Evolutionary conservation across 1,139 yeast genomes (phyloP), one percentile per base, ranked within the genome.

Genomic region (Scheffersomyces lignicola): DNA sequence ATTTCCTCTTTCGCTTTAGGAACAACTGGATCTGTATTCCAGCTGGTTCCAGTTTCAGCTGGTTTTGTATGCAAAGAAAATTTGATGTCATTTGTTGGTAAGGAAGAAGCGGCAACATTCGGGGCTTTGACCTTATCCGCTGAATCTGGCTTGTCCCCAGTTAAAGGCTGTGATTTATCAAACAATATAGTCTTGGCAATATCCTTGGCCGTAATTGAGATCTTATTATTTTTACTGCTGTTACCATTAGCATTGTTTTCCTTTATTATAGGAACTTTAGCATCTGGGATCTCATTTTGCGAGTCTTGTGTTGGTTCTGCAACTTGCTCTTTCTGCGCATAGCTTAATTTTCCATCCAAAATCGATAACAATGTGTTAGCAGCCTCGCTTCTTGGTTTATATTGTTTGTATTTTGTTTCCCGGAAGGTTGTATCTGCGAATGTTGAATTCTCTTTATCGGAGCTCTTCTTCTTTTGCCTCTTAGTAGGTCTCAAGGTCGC

Each of bases 301-400:
- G 40, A 32, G 21, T 43, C 44, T n/a, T n/a, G n/a, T n/a, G n/a
- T n/a, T n/a, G n/a, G n/a, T 14, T 38, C 40, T 24, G 40, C 36
- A 2, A 26, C 33, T 1, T 29, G 25, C 5, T 36, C 29, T 5
- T 26, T 30, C n/a, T 11, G 6, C 10, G 29, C 18, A 26, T 26
- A 26, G 5, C 10, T 5, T 14, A 26, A 6, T 13, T 51, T 48
- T 9, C 67, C 71, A 43, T 81, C 86, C 33, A 85, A 60, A 31
- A 84, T 70, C 4, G 84, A 76, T 35, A 84, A 63, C 31, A 85
- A 62, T 1, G 85, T 75, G 31, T 77, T 69, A 0, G 94, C 95
- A 1, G 92, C 76, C 35, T 70, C 71, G 50, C 89, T 83, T 42
- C 79, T 51, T 2, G 69, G 66, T 39, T 48, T 52, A 7, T 34